Evolutionary conservation across 495 filamentous ascomycete genomes (phyloP).

Genomic region (Hypoxylon subgilvum): DNA sequence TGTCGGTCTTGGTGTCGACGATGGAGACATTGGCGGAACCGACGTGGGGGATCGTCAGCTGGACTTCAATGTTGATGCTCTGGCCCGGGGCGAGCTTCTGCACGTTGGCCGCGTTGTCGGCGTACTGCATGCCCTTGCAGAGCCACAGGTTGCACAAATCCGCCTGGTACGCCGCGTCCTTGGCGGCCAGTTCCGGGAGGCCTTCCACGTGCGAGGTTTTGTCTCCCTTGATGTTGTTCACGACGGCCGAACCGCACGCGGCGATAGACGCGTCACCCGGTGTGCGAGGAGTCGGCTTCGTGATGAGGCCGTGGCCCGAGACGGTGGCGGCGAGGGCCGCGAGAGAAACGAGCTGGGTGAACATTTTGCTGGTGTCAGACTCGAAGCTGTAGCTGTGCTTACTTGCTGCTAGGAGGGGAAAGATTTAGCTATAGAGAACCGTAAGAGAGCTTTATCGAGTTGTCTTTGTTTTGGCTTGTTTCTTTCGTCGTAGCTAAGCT

Average conservation of each 20-base stretch:
- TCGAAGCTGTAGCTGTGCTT: neutral
- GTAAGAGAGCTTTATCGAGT: neutral
- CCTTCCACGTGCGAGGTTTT: conserved; percentile 73
- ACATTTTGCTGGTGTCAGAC: conserved; percentile 29
- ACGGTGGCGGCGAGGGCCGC: conserved; percentile 59
- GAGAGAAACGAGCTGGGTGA: conserved; percentile 42
- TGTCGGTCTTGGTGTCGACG: conserved; percentile 66
- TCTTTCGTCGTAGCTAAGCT: conserved; percentile 12
- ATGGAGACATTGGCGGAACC: conserved; percentile 74
- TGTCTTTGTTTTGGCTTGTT: neutral
- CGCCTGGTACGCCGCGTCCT: conserved; percentile 63
- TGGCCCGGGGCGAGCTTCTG: conserved; percentile 66
- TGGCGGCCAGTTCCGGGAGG: conserved; percentile 62
- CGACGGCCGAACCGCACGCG: conserved; percentile 68
- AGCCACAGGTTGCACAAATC: conserved; percentile 68
- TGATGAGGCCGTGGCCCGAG: conserved; percentile 68
- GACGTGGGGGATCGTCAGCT: conserved; percentile 62
- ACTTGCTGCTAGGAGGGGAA: neutral
- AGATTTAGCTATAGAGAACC: neutral
- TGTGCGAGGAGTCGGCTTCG: conserved; percentile 61
- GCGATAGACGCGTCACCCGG: conserved; percentile 65
- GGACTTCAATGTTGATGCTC: conserved; percentile 62
- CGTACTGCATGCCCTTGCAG: conserved; percentile 76
- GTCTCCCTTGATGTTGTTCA: conserved; percentile 65
- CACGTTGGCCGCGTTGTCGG: conserved; percentile 70